Base-by-base conservation (phyloP, 371 early-diverging fungal genomes). In the Funneliformis caledonium region DNA sequence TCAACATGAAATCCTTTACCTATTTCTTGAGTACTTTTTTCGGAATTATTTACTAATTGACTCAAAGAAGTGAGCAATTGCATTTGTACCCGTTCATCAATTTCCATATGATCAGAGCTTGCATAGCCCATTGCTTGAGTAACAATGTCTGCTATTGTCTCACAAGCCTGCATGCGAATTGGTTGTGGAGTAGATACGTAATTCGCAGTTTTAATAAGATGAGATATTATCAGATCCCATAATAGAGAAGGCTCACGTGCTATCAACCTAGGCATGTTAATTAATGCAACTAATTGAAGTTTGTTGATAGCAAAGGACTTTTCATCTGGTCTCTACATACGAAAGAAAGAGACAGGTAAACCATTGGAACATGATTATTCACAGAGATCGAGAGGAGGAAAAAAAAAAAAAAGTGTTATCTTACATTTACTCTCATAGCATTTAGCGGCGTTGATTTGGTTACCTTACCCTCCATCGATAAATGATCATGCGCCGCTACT, bases 301-400 rank as follows among this genome's bases (percentile, higher is more conserved):
- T 96, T 94, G 43, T 92, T 91, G 12, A 97, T 85, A 0, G 98
- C 94, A 88, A 96, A 97, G 16, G 94, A 91, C 81, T 91, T 92
- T 50, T 92, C 93, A 62, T 96, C 90, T 19, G 89, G 84, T 87
- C 88, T 92, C 89, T 91, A 83, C 52, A 80, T 26, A 43, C 60
- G 16, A 22, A 60, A n/a, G 45, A 70, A 31, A 43, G 26, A 19
- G 45, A 60, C 43, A 26, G 19, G 31, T 31, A 70, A 60, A 60
- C 37, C 11, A 37, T 14, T 16, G 16, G 48, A 77, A 61, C 19
- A 12, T 42, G 33, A 37, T 52, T 37, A 37, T 37, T 37, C 37
- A 11, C 59, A 10, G 19, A 10, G 7, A 31, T 45, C 33, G 16
- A 16, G 1, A 59, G 8, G 8, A 62, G 19, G 33, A 47, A 47